Evolutionary conservation across 441 rosid genomes (phyloP).

Genomic region (Sinapis alba): DNA sequence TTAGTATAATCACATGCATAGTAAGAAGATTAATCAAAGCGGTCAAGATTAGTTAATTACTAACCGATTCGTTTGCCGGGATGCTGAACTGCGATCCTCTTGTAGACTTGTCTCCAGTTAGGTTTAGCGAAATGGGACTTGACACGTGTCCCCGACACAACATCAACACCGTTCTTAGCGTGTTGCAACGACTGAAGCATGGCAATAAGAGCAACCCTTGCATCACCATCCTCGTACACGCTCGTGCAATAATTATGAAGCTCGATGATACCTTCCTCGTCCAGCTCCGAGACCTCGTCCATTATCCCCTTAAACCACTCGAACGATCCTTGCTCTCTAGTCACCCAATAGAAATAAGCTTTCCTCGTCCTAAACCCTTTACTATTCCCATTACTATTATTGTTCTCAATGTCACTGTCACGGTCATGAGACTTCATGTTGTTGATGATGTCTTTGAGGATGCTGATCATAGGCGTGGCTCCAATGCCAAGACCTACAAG

Average conservation of each 20-base stretch:
- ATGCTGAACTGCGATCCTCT: conserved; percentile 67
- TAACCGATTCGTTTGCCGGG: conserved; percentile 71
- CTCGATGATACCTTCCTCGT: conserved; percentile 71
- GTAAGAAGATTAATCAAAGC: background rate
- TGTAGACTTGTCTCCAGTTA: conserved; percentile 88
- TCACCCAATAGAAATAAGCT: conserved; percentile 95
- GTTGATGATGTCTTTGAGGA: conserved; percentile 87
- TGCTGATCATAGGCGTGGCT: conserved; percentile 97
- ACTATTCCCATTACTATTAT: conserved; percentile 34
- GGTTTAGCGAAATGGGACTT: conserved; percentile 93
- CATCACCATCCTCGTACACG: conserved; percentile 94
- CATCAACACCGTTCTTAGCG: conserved; percentile 89
- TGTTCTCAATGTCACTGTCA: conserved; percentile 31
- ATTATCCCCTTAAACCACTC: conserved; percentile 96
- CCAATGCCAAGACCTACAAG: conserved; percentile 95
- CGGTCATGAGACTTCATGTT: conserved; percentile 52
- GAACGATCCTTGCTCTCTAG: conserved; percentile 92
- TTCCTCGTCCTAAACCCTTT: conserved; percentile 66
- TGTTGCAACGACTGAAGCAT: conserved; percentile 89
- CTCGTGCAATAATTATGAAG: conserved; percentile 93
- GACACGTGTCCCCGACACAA: conserved; percentile 85
- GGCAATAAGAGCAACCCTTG: conserved; percentile 81
- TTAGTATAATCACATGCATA: background rate
- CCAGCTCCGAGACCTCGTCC: conserved; percentile 88
- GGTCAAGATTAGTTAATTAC: conserved; percentile 48